These are phyloP conservation scores for Closterium sp. DNA, from an alignment of 139 green algal species.

Conservation along the genomic window DNA sequence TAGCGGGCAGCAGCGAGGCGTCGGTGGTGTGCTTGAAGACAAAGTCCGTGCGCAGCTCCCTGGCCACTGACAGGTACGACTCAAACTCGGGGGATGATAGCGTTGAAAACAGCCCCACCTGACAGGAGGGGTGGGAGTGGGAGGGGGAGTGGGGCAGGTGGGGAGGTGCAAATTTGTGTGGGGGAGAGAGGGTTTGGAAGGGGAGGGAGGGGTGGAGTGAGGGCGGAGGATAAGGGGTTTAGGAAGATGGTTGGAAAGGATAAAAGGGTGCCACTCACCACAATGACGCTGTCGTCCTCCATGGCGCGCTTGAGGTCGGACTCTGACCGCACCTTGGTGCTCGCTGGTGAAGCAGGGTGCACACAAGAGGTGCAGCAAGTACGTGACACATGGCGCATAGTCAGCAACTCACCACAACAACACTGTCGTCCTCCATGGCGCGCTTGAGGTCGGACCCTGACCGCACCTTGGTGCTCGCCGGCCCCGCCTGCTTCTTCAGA, in stretches of 20 bases:
- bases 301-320: background rate
- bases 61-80: slow-evolving; percentile 19
- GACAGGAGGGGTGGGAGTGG: background rate
- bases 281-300: background rate
- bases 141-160: too few relatives aligned
- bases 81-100: slow-evolving; percentile 15
- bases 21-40: slow-evolving; percentile 42
- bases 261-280: background rate
- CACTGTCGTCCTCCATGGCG: too few relatives aligned
- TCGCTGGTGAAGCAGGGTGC: background rate
- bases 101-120: slow-evolving; percentile 33
- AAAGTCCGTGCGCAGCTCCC: slow-evolving; percentile 30
- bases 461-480: slow-evolving; percentile 17
- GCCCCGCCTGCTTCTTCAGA: slow-evolving; percentile 50
- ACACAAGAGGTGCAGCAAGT: too few relatives aligned
- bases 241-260: background rate
- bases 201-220: background rate
- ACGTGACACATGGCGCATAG: too few relatives aligned
- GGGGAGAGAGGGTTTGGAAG: background rate
- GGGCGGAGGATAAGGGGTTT: background rate
- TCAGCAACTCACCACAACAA: too few relatives aligned
- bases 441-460: background rate
- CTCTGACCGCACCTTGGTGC: background rate
- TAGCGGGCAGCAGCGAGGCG: slow-evolving; percentile 31
- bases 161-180: too few relatives aligned